Percentiles rank a stretch among this genome's conserved stretches.
Evolutionary conservation across 179 eudicot genomes (phyloP).

Genomic region (Dionaea muscipula): DNA sequence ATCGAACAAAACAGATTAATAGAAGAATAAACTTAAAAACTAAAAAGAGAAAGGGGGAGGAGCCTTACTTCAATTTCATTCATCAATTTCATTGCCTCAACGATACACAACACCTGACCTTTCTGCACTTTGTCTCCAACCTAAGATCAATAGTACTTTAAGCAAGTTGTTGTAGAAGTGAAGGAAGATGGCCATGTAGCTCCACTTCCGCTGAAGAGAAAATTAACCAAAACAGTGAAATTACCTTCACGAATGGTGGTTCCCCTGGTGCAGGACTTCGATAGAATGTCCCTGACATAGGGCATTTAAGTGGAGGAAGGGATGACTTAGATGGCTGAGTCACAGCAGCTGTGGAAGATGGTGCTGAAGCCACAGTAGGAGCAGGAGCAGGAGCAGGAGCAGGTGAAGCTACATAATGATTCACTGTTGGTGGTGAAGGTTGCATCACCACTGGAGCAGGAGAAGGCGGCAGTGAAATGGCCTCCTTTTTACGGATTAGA

Average conservation of each 20-base stretch:
- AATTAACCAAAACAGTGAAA: background rate
- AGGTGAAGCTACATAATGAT: constrained; percentile 15
- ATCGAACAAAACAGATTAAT: background rate
- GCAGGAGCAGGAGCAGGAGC: constrained; percentile 24
- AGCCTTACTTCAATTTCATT: constrained; percentile 71
- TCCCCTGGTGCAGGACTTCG: constrained; percentile 75
- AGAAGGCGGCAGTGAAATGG: constrained; percentile 41
- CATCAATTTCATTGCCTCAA: constrained; percentile 98
- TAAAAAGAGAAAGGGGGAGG: background rate
- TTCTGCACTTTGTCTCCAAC: constrained; percentile 85
- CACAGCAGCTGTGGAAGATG: constrained; percentile 34
- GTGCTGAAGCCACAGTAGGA: constrained; percentile 30
- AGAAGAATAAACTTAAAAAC: background rate
- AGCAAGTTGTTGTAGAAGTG: background rate
- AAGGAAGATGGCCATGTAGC: background rate
- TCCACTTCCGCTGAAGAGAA: background rate
- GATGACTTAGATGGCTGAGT: constrained; percentile 46
- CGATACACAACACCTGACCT: constrained; percentile 88
- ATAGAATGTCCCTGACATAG: constrained; percentile 95
- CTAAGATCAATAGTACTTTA: too few species aligned
- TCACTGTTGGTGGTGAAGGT: constrained; percentile 25
- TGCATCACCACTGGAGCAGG: constrained; percentile 51
- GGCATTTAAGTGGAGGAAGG: constrained; percentile 70
- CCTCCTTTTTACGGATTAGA: constrained; percentile 74
- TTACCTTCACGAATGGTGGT: constrained; percentile 76